Evolutionary conservation across 805 yeast genomes (phyloP), one percentile per base, ranked within the genome.

Genomic region (Kazachstania kunashirensis): DNA sequence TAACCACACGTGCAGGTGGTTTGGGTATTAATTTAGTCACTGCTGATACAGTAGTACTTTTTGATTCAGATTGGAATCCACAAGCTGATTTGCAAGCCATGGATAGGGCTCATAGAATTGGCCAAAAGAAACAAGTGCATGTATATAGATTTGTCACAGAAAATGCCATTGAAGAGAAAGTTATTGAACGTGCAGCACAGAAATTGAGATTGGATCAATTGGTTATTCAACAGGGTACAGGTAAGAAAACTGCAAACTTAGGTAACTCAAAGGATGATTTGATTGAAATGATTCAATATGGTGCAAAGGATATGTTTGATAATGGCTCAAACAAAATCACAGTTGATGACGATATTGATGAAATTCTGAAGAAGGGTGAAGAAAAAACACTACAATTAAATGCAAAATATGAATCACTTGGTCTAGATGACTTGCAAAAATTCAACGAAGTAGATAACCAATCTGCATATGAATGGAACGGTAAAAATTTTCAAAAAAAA

Each of bases 91-190:
- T 88, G 50, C 97, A 88, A 63, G 96, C 96, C 1, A 88, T 88
- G 97, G 97, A 89, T 59, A 73, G 97, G 55, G 97, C 96, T 1
- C 97, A 88, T 55, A 77, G 97, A 67, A 88, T 88, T 55, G 97
- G 97, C 14, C 97, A 88, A 59, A 89, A 84, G 57, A 89, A 89
- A 54, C 98, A 89, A 63, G 98, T 89, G 7, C 73, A 78, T 49
- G 97, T 89, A 14, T 89, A 73, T 57, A 67, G 98, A 46, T 84
- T 89, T 62, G 94, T 89, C 19, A 89, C 96, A 3, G 97, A 89
- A 54, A 77, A 84, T 61, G 95, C 97, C 1, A 84, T 89, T 49
- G 98, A 89, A 54, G 98, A 89, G 57, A 89, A 89, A 50, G 96
- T 89, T 11, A 70, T 89, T 43, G 97, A 89, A 53, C 72, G 96